These are phyloP conservation scores for Tetrahymena thermophila DNA, from an alignment of 73 alveolate species.

Conservation along the genomic window DNA sequence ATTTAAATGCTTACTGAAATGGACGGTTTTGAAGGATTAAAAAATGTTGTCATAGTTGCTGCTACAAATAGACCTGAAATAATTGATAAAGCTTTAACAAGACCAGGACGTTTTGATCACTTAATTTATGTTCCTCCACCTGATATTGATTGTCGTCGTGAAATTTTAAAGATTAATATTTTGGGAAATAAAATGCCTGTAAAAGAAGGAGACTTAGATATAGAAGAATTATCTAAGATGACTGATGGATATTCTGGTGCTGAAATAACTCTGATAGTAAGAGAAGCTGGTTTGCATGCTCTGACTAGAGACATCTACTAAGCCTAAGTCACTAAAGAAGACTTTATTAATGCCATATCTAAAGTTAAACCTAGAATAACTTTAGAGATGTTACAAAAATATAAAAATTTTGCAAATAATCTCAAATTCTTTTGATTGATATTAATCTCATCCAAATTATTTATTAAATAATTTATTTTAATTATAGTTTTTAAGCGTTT, in stretches of 20 bases:
- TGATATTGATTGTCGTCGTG: constrained; percentile 62
- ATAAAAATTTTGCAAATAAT: not conserved
- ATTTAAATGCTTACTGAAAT: constrained; percentile 72
- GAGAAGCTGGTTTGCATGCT: constrained; percentile 60
- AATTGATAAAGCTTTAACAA: constrained; percentile 78
- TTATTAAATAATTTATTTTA: not conserved
- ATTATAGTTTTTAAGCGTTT: not conserved
- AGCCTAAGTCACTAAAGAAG: not conserved
- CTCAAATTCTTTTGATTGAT: not conserved
- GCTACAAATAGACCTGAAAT: constrained; percentile 85
- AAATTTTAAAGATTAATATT: constrained; percentile 52
- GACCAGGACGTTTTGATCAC: constrained; percentile 95
- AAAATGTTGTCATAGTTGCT: constrained; percentile 73
- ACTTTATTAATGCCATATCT: constrained; percentile 2
- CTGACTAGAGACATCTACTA: constrained; percentile 9
- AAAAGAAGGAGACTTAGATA: constrained; percentile 8
- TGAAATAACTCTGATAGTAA: constrained; percentile 56
- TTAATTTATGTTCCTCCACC: constrained; percentile 75
- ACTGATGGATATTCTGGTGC: constrained; percentile 66
- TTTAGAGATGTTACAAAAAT: not conserved
- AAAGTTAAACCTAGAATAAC: constrained; percentile 28
- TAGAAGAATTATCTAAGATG: constrained; percentile 27
- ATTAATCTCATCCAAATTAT: not conserved
- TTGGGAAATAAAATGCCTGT: constrained; percentile 18
- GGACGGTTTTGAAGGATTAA: constrained; percentile 83